Percentiles rank a stretch among this genome's conserved stretches.
Evolutionary conservation across 176 grass and related monocot species (phyloP).

Genomic region (Neostapfia colusana): DNA sequence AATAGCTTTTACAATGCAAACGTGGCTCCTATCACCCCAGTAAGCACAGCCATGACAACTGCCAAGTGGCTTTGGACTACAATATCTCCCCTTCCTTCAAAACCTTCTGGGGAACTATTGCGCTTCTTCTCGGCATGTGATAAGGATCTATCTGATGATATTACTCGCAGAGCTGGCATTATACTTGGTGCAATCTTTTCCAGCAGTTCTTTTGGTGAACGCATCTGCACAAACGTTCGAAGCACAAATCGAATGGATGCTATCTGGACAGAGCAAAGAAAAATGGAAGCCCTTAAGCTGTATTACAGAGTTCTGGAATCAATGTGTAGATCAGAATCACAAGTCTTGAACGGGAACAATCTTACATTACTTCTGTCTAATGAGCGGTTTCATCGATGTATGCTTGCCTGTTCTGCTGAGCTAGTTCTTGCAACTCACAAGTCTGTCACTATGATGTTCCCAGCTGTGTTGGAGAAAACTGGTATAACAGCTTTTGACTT

Average conservation of each 20-base stretch:
- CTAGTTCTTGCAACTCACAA: conserved; percentile 96
- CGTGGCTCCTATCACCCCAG: conserved; percentile 85
- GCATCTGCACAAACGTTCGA: conserved; percentile 46
- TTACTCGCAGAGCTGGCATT: conserved; percentile 67
- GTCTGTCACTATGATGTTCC: conserved; percentile 96
- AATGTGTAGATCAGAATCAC: conserved; percentile 86
- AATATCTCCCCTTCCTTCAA: conserved; percentile 79
- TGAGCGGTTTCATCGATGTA: conserved; percentile 92
- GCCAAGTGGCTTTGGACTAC: conserved; percentile 88
- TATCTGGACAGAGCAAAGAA: conserved; percentile 97
- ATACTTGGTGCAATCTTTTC: conserved; percentile 91
- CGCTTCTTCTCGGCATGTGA: conserved; percentile 75
- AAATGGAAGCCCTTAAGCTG: conserved; percentile 85
- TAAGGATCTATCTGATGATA: conserved; percentile 67
- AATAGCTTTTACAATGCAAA: conserved; percentile 45
- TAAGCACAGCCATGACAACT: conserved; percentile 95
- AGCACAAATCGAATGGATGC: conserved; percentile 75
- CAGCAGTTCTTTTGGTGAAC: conserved; percentile 63
- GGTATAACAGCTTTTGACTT: conserved; percentile 97
- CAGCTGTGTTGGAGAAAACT: conserved; percentile 93
- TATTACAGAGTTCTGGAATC: conserved; percentile 91
- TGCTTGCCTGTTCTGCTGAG: conserved; percentile 95
- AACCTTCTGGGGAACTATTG: conserved; percentile 68
- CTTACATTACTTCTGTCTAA: conserved; percentile 81
- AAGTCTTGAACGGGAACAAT: conserved; percentile 73